Percentiles rank a stretch among this genome's conserved stretches.
Conservation (phyloP, 169 alveolate genomes). For the Cryptosporidium parvum region DNA sequence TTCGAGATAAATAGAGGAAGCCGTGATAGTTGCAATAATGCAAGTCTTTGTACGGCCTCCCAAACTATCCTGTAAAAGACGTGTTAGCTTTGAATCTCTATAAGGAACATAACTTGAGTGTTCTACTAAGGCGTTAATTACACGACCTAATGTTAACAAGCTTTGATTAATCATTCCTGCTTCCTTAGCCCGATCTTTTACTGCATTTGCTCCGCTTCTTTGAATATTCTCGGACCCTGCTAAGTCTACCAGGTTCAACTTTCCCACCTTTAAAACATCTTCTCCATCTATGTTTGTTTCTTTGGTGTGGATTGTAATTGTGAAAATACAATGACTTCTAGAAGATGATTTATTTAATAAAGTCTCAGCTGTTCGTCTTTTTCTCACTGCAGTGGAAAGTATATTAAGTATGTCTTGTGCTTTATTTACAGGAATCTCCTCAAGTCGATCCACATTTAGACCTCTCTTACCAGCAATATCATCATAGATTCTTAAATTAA, state of each 20-base stretch:
- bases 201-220: constrained; percentile 89
- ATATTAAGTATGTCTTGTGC: constrained; percentile 88
- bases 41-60: constrained; percentile 97
- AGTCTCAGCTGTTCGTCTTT: constrained; percentile 90
- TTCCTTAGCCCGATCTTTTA: constrained; percentile 90
- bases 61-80: constrained; percentile 91
- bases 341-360: constrained; percentile 87
- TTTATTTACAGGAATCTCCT: constrained; percentile 86
- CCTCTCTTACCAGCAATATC: constrained; percentile 83
- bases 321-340: constrained; percentile 92
- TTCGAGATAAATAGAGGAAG: constrained; percentile 91
- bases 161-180: constrained; percentile 92
- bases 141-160: constrained; percentile 91
- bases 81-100: constrained; percentile 95
- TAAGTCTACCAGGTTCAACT: constrained; percentile 93
- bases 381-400: constrained; percentile 86
- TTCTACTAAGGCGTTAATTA: constrained; percentile 91
- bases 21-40: constrained; percentile 93
- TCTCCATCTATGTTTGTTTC: constrained; percentile 88
- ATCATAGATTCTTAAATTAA: constrained; percentile 79
- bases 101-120: constrained; percentile 93
- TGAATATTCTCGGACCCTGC: constrained; percentile 95
- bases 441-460: constrained; percentile 84
- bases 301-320: constrained; percentile 88
- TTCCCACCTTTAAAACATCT: constrained; percentile 88